Conservation (phyloP, 768 basidiomycete species). For the Rhizopogon roseolus region DNA sequence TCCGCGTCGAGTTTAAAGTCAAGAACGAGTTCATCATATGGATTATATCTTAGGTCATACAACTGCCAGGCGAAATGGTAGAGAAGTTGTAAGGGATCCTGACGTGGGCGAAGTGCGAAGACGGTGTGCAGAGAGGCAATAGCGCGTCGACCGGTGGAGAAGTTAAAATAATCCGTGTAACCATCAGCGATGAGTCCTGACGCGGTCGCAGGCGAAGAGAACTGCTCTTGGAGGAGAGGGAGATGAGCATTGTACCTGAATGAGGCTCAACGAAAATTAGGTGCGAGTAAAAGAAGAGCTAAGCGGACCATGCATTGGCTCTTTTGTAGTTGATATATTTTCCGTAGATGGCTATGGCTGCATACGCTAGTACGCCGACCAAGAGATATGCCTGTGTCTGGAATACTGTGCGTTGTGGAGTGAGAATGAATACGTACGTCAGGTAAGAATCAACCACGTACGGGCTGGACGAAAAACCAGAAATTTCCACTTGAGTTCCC, state of each 20-base stretch:
- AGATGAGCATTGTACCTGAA: conserved; percentile 58
- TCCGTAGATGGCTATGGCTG: conserved; percentile 55
- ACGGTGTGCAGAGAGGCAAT: conserved; percentile 75
- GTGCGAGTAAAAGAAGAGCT: conserved; percentile 4
- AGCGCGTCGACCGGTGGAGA: conserved; percentile 82
- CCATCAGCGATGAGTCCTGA: conserved; percentile 61
- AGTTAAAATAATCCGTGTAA: conserved; percentile 75
- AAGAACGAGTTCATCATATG: conserved; percentile 65
- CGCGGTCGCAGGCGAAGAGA: conserved; percentile 57
- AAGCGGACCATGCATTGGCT: conserved; percentile 63
- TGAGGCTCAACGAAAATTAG: neutral
- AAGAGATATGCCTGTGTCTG: conserved; percentile 59
- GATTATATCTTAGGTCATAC: conserved; percentile 70
- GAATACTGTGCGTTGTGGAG: conserved; percentile 42
- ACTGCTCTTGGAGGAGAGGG: conserved; percentile 62
- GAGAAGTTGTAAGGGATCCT: conserved; percentile 68
- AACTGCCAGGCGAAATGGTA: conserved; percentile 60
- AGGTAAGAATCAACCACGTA: conserved; percentile 27
- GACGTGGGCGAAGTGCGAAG: conserved; percentile 74
- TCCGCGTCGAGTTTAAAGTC: conserved; percentile 67
- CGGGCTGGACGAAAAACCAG: conserved; percentile 80
- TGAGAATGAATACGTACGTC: neutral
- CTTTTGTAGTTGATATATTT: conserved; percentile 50
- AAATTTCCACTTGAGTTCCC: conserved; percentile 68
- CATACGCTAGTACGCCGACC: conserved; percentile 48